Base-by-base conservation (phyloP, 192 early-diverging fungal genomes). In the Coemansia sp. region DNA sequence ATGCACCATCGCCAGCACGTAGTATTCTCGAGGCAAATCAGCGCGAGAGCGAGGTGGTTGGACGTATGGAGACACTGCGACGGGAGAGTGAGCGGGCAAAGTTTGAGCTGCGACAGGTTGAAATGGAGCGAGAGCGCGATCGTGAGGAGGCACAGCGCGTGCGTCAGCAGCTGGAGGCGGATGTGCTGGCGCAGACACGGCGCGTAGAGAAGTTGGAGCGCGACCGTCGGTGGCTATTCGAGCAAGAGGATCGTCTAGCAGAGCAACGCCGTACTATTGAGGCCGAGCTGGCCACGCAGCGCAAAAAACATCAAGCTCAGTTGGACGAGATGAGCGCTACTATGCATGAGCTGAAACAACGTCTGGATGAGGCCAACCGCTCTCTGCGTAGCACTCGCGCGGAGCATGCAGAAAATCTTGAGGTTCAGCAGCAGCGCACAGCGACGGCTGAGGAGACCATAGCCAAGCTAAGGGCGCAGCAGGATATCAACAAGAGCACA, bases 191-290 rank as follows among this genome's bases (percentile, higher is more conserved):
- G 8, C 75, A 83, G 36, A 70, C 71, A 30, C 54, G 66, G 8
- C 75, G 86, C 20, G 63, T 85, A 8, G 85, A 89, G 60, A 76
- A 75, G 51, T 71, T 88, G 58, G 86, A 91, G 67, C 81, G 79
- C 24, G 85, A 89, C 33, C 83, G 86, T 19, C 65, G 73, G 55
- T 87, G 86, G 70, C 70, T 91, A 42, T 75, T 78, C 19, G 81
- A 86, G 10, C 84, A 86, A 42, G 84, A 87, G 30, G 83, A 86
- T 78, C 58, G 59, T 11, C 63, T 68, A 42, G 65, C 52, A 6
- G 70, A 75, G 29, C 57, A 61, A 21, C 69, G 64, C 4, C 65
- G 89, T 7, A 85, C 89, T 42, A 71, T 80, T 9, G 79, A 87
- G 36, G 70, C 83, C 51, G 72, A 82, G 6, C 66, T 78, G 66